Evolutionary conservation across 108 stramenopile genomes (phyloP).

Genomic region (Nitzschia palea): DNA sequence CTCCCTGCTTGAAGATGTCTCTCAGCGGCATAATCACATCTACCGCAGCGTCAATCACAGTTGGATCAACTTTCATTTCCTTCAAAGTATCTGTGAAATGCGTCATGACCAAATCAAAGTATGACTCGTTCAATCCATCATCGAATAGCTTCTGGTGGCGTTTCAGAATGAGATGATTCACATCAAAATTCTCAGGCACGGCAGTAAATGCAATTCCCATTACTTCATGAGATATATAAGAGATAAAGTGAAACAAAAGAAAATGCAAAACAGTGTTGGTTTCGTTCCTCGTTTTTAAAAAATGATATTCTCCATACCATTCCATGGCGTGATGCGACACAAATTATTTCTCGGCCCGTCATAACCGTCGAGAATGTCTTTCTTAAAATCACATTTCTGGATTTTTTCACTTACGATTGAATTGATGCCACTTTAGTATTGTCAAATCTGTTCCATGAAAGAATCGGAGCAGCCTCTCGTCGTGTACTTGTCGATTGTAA

Average conservation of each 20-base stretch:
- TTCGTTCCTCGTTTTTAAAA: too few species aligned
- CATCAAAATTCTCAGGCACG: constrained; percentile 39
- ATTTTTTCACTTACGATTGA: constrained; percentile 6
- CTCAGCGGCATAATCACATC: constrained; percentile 29
- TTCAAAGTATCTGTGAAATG: constrained; percentile 33
- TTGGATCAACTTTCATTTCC: constrained; percentile 26
- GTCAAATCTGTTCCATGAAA: constrained; percentile 38
- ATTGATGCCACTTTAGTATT: constrained; percentile 40
- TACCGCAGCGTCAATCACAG: constrained; percentile 23
- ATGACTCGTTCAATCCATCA: constrained; percentile 14
- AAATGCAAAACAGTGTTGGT: not conserved
- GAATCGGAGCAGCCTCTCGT: constrained; percentile 26
- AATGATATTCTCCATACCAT: not conserved
- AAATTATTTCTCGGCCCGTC: not conserved
- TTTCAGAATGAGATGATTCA: constrained; percentile 22
- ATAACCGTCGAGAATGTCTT: not conserved
- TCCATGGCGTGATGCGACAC: too few species aligned
- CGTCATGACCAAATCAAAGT: constrained; percentile 14
- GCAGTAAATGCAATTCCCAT: constrained; percentile 46
- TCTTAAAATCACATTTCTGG: not conserved
- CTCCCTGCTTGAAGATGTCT: constrained; percentile 23
- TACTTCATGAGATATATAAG: not conserved
- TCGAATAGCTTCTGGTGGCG: constrained; percentile 34
- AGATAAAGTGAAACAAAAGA: not conserved
- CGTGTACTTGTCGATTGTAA: constrained; percentile 38